phyloP scores from a whole-genome alignment of 768 basidiomycete genomes.

The Ramaria rubella region DNA sequence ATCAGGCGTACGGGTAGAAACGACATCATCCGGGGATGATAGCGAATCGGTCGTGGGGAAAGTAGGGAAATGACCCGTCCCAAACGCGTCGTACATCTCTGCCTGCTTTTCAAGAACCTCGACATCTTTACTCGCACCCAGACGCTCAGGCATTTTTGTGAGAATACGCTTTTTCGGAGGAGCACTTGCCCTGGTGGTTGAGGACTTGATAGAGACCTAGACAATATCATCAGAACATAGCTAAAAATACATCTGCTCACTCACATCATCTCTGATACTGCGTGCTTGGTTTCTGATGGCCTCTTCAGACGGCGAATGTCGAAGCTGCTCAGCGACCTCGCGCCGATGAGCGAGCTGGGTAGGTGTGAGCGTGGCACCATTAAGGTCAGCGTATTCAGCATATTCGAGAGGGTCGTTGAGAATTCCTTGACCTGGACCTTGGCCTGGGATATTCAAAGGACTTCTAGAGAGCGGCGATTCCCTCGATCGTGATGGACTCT shows the following conservation, averaged over 20 bases:
- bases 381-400: background rate
- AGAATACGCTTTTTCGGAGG: background rate
- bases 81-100: constrained; percentile 6
- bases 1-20: background rate
- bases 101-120: constrained; percentile 7
- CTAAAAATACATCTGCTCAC: constrained; percentile 3
- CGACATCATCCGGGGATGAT: background rate
- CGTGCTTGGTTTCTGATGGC: background rate
- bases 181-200: constrained; percentile 2
- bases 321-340: background rate
- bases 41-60: background rate
- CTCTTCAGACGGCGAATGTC: background rate
- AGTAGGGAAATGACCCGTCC: background rate
- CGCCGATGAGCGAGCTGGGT: background rate
- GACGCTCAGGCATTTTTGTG: constrained; percentile 1
- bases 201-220: constrained; percentile 8
- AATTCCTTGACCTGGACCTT: constrained; percentile 1
- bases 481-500: background rate
- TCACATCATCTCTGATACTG: constrained; percentile 4
- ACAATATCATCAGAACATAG: background rate
- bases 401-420: constrained; percentile 7
- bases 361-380: background rate
- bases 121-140: background rate
- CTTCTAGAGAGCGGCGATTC: background rate
- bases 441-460: background rate